A percentile compares a stretch with the other conserved stretches of the same genome.
Conservation (phyloP, 371 early-diverging fungal genomes). For the Apophysomyces trapeziformis region DNA sequence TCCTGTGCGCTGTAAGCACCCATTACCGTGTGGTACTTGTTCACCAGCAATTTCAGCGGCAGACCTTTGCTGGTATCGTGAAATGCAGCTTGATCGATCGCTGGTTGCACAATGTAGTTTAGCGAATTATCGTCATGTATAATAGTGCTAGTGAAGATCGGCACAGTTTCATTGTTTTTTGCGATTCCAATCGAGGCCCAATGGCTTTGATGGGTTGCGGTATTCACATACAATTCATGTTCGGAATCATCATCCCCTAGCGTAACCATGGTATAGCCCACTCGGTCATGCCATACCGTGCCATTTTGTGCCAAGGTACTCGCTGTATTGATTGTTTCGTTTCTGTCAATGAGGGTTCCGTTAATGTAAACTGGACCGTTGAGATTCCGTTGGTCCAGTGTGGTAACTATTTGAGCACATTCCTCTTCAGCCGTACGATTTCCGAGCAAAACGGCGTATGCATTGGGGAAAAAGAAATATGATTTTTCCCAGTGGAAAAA, state of each 20-base stretch:
- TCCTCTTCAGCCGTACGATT: neutral
- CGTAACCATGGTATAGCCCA: neutral
- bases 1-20: slow-evolving; percentile 12
- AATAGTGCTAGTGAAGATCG: neutral
- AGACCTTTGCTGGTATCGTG: no score
- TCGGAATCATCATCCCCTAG: no score
- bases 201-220: no score
- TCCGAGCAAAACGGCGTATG: slow-evolving; percentile 24
- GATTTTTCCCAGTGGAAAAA: slow-evolving; percentile 27
- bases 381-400: slow-evolving; percentile 31
- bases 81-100: neutral
- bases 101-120: neutral
- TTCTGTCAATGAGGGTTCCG: slow-evolving; percentile 15
- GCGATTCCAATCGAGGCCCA: no score
- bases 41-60: neutral
- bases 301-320: neutral
- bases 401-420: slow-evolving; percentile 21
- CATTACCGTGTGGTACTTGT: neutral
- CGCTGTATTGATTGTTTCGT: neutral
- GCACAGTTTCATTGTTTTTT: neutral
- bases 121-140: neutral
- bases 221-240: no score
- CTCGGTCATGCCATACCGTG: slow-evolving; percentile 33
- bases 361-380: slow-evolving; percentile 7
- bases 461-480: slow-evolving; percentile 31